Base-by-base conservation (phyloP, 2,329 filamentous ascomycete genomes). In the Aspergillus sp. region DNA sequence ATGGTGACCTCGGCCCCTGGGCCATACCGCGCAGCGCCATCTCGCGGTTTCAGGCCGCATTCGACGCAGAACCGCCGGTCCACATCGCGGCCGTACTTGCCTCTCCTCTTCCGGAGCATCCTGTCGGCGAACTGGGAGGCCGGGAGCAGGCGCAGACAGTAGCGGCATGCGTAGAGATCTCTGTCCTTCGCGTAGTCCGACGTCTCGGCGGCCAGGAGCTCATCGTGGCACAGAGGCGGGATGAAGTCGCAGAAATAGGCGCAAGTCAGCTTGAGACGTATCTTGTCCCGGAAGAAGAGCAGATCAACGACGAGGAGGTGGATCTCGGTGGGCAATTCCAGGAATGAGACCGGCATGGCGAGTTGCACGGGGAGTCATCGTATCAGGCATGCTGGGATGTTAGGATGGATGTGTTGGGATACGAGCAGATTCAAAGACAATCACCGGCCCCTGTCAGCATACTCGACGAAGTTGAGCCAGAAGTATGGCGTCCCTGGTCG, bases 241-340 rank as follows among this genome's bases (percentile, higher is more conserved):
- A 53, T 33, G 5, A 52, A 26, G 5, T 37, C 8, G 35, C 45
- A 35, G 26, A 60, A 48, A 38, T 51, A 49, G 15, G 32, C 32
- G 39, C 49, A 49, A 4, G 47, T 53, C 16, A 51, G 32, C 16
- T 45, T 44, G 4, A 59, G 43, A 8, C 43, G 31, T 15, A 52
- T 35, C 4, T 41, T 6, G 30, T 53, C 50, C 19, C 48, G 45
- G 32, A 55, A 44, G 2, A 27, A 29, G 26, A 60, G 48, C 12
- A 48, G 16, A 5, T 36, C 26, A 22, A 39, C 26, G 20, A 60
- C 51, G 1, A 45, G 33, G 14, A 47, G 35, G 22, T 55, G 53
- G 14, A 60, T 37, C 38, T 60, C 56, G 0, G 51, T 42, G 8
- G 57, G 56, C 3, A 59, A 47, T 8, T 31, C 25, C 20, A 50